These are phyloP conservation scores for Rhynchospora pubera DNA, from an alignment of 176 grass and related monocot genomes.

Conservation along the genomic window DNA sequence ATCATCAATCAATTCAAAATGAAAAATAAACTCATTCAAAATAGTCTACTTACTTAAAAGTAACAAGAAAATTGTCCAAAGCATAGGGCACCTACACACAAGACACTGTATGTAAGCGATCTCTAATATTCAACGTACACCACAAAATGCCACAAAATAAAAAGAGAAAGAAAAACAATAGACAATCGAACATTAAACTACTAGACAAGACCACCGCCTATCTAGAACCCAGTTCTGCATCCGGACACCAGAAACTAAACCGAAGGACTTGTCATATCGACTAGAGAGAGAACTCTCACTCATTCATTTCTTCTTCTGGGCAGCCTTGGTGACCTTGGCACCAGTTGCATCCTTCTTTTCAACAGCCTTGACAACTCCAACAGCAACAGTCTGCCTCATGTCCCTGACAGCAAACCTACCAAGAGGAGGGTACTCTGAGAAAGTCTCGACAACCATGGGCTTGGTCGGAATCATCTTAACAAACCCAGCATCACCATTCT, in stretches of 20 bases:
- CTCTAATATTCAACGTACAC: neutral
- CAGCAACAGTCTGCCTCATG: slow-evolving; percentile 24
- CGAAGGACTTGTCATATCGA: neutral
- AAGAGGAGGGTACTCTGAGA: slow-evolving; percentile 20
- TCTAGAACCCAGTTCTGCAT: slow-evolving; percentile 42
- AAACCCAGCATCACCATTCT: slow-evolving; percentile 21
- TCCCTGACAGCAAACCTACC: slow-evolving; percentile 26
- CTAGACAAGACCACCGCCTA: slow-evolving; percentile 19
- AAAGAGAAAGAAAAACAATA: neutral
- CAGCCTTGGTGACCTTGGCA: slow-evolving; percentile 36
- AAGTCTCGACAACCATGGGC: slow-evolving; percentile 29
- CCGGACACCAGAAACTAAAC: slow-evolving; percentile 28
- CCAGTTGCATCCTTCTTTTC: slow-evolving; percentile 30
- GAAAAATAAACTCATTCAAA: no score
- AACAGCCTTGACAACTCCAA: slow-evolving; percentile 17
- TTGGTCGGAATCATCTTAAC: slow-evolving; percentile 35
- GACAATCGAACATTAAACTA: neutral
- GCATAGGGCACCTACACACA: neutral
- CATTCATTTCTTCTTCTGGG: slow-evolving; percentile 39
- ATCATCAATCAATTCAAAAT: no score
- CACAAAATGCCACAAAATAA: neutral
- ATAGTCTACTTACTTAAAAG: neutral
- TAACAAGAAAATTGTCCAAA: neutral
- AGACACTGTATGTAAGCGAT: neutral
- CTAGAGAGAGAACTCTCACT: neutral